Evolutionary conservation across 2,329 filamentous ascomycete species (phyloP).

Genomic region (Talaromyces islandicus): DNA sequence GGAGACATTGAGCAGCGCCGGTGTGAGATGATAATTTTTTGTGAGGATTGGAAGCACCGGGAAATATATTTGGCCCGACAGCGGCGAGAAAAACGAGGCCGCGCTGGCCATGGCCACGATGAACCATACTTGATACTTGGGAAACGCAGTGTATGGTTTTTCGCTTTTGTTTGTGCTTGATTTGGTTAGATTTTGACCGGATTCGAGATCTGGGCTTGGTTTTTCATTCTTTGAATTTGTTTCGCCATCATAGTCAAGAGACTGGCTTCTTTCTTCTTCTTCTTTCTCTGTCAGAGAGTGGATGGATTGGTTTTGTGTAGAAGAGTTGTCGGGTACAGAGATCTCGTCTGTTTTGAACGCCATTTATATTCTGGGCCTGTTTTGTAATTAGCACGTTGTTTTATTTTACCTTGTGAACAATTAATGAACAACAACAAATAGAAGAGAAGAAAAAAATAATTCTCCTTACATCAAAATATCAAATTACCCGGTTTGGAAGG

Average conservation of each 20-base stretch:
- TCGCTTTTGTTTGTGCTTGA: conserved; percentile 1
- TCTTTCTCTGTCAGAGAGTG: not conserved
- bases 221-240: not conserved
- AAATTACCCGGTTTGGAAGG: not conserved
- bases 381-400: not conserved
- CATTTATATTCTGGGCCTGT: not conserved
- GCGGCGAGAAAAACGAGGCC: conserved; percentile 37
- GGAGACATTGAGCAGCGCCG: conserved; percentile 8
- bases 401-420: too few species aligned
- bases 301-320: not conserved
- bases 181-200: not conserved
- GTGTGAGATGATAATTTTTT: conserved; percentile 12
- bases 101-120: conserved; percentile 34
- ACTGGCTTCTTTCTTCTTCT: not conserved
- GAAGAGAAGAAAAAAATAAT: too few species aligned
- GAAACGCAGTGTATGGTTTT: conserved; percentile 23
- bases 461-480: not conserved
- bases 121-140: conserved; percentile 25
- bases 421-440: too few species aligned
- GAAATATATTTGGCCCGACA: conserved; percentile 37
- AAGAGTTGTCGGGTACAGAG: not conserved
- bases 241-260: not conserved
- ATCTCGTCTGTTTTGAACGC: not conserved
- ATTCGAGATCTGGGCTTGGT: not conserved
- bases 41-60: conserved; percentile 26